Conservation (phyloP, 31 red algal genomes). For the Endocladia muricata region DNA sequence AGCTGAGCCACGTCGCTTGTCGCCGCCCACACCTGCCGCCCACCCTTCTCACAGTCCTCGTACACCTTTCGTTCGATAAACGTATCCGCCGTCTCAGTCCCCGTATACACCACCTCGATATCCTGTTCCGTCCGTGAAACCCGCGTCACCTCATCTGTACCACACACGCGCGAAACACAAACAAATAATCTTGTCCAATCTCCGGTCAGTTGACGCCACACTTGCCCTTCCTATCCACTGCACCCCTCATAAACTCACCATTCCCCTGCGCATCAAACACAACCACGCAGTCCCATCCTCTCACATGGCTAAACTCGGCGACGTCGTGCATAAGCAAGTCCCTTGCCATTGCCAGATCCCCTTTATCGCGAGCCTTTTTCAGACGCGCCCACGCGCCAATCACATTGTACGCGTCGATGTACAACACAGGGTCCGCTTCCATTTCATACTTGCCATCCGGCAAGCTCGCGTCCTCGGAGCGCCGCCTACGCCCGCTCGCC, state of each 20-base stretch:
- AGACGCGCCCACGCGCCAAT: conserved; percentile 70
- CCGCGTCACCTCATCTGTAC: no score
- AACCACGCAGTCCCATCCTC: conserved; percentile 75
- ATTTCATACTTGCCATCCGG: conserved; percentile 65
- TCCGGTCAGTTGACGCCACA: no score
- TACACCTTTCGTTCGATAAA: conserved; percentile 60
- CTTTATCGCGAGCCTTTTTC: conserved; percentile 46
- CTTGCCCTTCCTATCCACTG: no score
- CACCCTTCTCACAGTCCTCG: conserved; percentile 22
- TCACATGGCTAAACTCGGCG: conserved; percentile 30
- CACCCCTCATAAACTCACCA: no score
- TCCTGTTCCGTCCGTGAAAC: no score
- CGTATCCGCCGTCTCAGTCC: conserved; percentile 68
- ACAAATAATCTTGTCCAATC: no score
- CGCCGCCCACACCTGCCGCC: conserved; percentile 74
- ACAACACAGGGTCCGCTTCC: conserved; percentile 32
- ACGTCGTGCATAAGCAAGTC: conserved; percentile 47
- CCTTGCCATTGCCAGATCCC: conserved; percentile 56
- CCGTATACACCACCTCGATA: conserved; percentile 63
- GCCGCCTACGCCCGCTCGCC: no score
- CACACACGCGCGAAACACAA: no score
- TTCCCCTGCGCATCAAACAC: conserved; percentile 71
- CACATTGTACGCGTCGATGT: conserved; percentile 84
- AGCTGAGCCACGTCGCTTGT: conserved; percentile 61
- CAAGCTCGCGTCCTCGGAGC: no score